phyloP scores from a whole-genome alignment of 228 moss, liverwort and hornwort genomes.

The Sphagnum magellanicum region DNA sequence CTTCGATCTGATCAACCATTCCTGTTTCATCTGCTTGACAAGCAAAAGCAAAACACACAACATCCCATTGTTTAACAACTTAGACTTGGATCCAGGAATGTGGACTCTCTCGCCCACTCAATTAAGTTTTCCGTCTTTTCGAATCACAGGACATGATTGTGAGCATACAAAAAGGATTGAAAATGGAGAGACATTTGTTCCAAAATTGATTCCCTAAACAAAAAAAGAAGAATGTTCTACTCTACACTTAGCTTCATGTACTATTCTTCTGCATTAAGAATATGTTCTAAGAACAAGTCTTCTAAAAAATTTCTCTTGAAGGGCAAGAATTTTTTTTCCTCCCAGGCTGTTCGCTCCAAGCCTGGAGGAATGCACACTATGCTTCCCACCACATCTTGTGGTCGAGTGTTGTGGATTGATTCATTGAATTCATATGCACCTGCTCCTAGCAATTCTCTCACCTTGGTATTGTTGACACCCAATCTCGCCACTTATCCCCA shows the following conservation, averaged over 20 bases:
- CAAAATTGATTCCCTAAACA: too few species aligned
- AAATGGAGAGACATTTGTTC: too few species aligned
- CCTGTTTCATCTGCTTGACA: too few species aligned
- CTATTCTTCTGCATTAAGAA: neutral
- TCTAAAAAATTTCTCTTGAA: neutral
- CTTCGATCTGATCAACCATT: too few species aligned
- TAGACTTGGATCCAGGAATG: too few species aligned
- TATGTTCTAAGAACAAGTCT: neutral
- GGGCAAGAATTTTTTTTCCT: neutral
- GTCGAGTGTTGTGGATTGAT: neutral
- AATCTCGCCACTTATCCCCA: neutral
- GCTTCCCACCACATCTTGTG: neutral
- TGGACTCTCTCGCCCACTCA: too few species aligned
- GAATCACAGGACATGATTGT: too few species aligned
- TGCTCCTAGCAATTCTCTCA: neutral
- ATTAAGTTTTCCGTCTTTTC: too few species aligned
- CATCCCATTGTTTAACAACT: too few species aligned
- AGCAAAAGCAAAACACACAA: too few species aligned
- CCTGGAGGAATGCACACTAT: neutral
- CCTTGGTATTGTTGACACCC: neutral
- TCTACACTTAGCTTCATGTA: neutral
- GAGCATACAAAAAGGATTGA: too few species aligned
- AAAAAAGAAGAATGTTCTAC: neutral
- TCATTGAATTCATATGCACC: neutral
- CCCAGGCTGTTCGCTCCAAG: neutral